Conservation (phyloP, 1,139 yeast genomes). For the Geotrichum phurueaensis region DNA sequence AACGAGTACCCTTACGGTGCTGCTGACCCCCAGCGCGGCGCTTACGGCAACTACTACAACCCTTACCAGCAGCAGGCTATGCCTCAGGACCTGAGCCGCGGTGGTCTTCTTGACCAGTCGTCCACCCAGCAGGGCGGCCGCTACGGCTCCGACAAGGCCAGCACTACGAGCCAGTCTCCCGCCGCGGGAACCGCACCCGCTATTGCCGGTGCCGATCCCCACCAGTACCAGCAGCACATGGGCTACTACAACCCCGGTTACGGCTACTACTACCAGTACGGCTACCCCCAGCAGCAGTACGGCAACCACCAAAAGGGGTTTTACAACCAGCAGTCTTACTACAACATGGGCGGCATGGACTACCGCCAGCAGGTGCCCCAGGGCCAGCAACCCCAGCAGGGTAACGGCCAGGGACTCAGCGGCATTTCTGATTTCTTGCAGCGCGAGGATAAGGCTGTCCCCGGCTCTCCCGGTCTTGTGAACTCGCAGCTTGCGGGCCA, state of each 20-base stretch:
- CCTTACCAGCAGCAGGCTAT: constrained; percentile 21
- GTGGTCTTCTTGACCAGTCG: constrained; percentile 9
- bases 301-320: constrained; percentile 28
- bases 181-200: constrained; percentile 23
- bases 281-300: constrained; percentile 28
- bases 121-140: constrained; percentile 11
- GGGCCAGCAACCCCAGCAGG: constrained; percentile 20
- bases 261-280: constrained; percentile 30
- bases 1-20: constrained; percentile 21
- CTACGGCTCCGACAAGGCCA: constrained; percentile 11
- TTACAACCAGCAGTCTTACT: constrained; percentile 27
- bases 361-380: constrained; percentile 23
- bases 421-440: constrained; percentile 35
- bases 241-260: constrained; percentile 30
- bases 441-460: constrained; percentile 29
- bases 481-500: constrained; percentile 18
- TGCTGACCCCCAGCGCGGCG: constrained; percentile 19
- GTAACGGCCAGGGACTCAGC: constrained; percentile 22
- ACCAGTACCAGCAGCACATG: constrained; percentile 25
- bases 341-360: constrained; percentile 21
- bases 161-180: constrained; percentile 17
- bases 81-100: constrained; percentile 17
- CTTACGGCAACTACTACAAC: constrained; percentile 20
- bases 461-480: constrained; percentile 25
- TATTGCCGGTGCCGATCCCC: constrained; percentile 23